These are phyloP conservation scores for Beauveria australis DNA, from an alignment of 2,329 filamentous ascomycete genomes.

Conservation along the genomic window DNA sequence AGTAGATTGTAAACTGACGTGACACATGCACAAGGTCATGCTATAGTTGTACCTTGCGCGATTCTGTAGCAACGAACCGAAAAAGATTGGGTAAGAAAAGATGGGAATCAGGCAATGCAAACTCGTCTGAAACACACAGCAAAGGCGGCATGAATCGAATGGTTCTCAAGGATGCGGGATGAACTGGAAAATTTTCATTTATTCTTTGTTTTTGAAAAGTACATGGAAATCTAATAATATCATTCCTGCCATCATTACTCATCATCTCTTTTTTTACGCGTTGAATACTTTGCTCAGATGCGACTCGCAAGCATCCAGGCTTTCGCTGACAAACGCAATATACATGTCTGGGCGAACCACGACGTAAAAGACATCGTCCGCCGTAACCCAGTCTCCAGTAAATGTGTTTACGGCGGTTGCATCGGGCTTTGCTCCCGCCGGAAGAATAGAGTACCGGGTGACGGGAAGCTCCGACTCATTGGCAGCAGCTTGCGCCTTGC, in stretches of 20 bases:
- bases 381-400: conserved; percentile 22
- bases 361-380: conserved; percentile 22
- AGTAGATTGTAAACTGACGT: background rate
- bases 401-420: conserved; percentile 17
- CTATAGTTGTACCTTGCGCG: background rate
- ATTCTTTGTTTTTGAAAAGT: background rate
- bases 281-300: background rate
- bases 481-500: background rate
- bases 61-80: background rate
- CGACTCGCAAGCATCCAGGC: background rate
- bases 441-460: conserved; percentile 1
- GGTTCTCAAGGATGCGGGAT: no score
- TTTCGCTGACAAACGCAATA: conserved; percentile 18
- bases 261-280: background rate
- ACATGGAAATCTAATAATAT: background rate
- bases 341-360: conserved; percentile 35
- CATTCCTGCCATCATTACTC: background rate
- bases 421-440: background rate
- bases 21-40: background rate
- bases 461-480: background rate
- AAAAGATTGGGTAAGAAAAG: background rate
- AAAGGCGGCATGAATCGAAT: no score
- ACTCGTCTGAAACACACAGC: no score
- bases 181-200: no score
- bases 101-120: no score